Conservation (phyloP, 108 stramenopile genomes). For the Skeletonema grethae region DNA sequence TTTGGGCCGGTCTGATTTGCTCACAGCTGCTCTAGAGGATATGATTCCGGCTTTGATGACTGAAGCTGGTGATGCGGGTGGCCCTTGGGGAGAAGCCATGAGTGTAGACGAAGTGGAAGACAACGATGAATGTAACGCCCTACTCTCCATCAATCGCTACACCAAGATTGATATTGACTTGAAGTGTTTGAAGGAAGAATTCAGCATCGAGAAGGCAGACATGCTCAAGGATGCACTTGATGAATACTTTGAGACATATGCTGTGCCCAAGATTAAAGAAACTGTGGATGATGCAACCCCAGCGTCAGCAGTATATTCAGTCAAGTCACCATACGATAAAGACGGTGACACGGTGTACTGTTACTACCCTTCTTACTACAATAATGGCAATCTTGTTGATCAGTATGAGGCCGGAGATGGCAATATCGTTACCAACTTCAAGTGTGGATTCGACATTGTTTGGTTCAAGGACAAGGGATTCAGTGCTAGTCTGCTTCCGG, state of each 20-base stretch:
- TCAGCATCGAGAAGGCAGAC: constrained; percentile 24
- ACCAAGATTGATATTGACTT: constrained; percentile 22
- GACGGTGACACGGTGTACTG: constrained; percentile 22
- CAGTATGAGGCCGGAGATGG: constrained; percentile 28
- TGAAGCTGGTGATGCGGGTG: not conserved
- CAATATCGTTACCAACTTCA: constrained; percentile 33
- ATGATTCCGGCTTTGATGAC: not conserved
- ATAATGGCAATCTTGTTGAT: constrained; percentile 22
- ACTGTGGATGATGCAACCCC: constrained; percentile 13
- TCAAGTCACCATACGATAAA: constrained; percentile 22
- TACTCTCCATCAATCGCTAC: constrained; percentile 25
- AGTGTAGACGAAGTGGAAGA: not conserved
- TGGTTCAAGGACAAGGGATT: constrained; percentile 36
- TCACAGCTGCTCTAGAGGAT: constrained; percentile 15
- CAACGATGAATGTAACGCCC: constrained; percentile 22
- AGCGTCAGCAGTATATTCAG: constrained; percentile 14
- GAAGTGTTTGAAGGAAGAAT: constrained; percentile 32
- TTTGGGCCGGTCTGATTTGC: constrained; percentile 22
- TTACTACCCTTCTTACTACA: constrained; percentile 34
- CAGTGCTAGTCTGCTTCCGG: constrained; percentile 14
- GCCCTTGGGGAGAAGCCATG: not conserved
- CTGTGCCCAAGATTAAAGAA: constrained; percentile 8
- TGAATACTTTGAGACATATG: constrained; percentile 25
- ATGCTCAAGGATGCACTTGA: constrained; percentile 38
- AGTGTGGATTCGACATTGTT: constrained; percentile 41